Base-by-base conservation (phyloP, 1,139 yeast genomes). In the Meyerozyma elateridarum region DNA sequence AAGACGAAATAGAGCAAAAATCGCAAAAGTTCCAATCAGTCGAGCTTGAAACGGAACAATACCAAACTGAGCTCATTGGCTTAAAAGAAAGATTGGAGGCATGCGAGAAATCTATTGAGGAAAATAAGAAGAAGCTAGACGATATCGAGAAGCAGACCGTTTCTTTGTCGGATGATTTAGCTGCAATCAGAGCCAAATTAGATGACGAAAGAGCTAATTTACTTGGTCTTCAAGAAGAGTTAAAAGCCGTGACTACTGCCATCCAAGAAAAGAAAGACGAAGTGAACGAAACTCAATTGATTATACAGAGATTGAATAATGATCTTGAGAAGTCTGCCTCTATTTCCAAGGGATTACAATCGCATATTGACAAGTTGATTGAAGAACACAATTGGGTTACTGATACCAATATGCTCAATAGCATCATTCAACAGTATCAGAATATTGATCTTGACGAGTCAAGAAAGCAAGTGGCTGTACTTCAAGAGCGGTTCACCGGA, bases 141-240 rank as follows among this genome's bases (percentile, higher is more conserved):
- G 46, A 37, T 4, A 46, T 56, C 6, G 54, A 54, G 9, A 36
- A 40, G 4, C 59, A 63, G 14, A 49, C 71, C 20, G 44, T 41
- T 6, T 55, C 51, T 2, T 40, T 61, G 1, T 50, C 48, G 2
- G 49, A 49, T 0, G 49, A 59, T 19, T 58, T 76, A 11, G 54
- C 48, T 1, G 52, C 60, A 0, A 54, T 72, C 1, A 62, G 62
- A 29, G 58, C 60, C 1, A 61, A 64, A 31, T 63, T 83, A 15
- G 82, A 79, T 17, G 73, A 66, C 15, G 95, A 85, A 49, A 75
- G 71, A 42, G 70, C 76, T 6, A 74, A 73, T 34, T 58, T 84
- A 33, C 50, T 79, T 28, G 91, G 91, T 2, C 67, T 85, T 30
- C 81, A 84, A 51, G 94, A 84, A 39, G 96, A 89, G 51, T 65